Percentiles rank a stretch among this genome's conserved stretches.
Evolutionary conservation across 768 basidiomycete species (phyloP).

Genomic region (Rhizopogon salebrosus): DNA sequence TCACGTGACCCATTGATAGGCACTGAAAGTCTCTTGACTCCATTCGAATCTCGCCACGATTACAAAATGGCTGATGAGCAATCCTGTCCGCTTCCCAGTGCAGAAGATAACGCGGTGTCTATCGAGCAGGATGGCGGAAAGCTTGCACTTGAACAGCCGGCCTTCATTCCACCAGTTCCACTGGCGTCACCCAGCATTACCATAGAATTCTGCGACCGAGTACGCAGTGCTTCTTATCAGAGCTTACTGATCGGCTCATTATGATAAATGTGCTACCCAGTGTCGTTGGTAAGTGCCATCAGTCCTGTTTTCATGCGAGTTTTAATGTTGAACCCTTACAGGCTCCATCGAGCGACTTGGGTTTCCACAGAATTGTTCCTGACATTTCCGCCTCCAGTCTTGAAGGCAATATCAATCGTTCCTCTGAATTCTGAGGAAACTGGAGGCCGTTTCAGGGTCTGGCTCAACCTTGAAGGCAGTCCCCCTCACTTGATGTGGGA

Average conservation of each 20-base stretch:
- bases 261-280: constrained; percentile 28
- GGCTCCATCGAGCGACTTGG: constrained; percentile 93
- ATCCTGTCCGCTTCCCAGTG: constrained; percentile 20
- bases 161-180: constrained; percentile 52
- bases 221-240: constrained; percentile 30
- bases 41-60: constrained; percentile 9
- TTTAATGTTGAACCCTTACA: constrained; percentile 23
- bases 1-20: constrained; percentile 26
- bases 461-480: constrained; percentile 48
- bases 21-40: not conserved
- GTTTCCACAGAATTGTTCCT: constrained; percentile 87
- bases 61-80: constrained; percentile 13
- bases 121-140: constrained; percentile 16
- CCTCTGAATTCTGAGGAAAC: constrained; percentile 80
- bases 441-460: constrained; percentile 86
- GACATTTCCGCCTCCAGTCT: constrained; percentile 79
- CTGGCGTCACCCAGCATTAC: constrained; percentile 52
- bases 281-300: constrained; percentile 69
- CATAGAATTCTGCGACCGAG: constrained; percentile 92
- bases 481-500: constrained; percentile 71
- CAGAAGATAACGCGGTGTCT: constrained; percentile 5
- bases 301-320: not conserved
- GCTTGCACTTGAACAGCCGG: constrained; percentile 38
- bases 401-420: constrained; percentile 63
- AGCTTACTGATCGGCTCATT: not conserved